Evolutionary conservation across 2,329 filamentous ascomycete genomes (phyloP).

Genomic region (Trematosphaeria pertusa): DNA sequence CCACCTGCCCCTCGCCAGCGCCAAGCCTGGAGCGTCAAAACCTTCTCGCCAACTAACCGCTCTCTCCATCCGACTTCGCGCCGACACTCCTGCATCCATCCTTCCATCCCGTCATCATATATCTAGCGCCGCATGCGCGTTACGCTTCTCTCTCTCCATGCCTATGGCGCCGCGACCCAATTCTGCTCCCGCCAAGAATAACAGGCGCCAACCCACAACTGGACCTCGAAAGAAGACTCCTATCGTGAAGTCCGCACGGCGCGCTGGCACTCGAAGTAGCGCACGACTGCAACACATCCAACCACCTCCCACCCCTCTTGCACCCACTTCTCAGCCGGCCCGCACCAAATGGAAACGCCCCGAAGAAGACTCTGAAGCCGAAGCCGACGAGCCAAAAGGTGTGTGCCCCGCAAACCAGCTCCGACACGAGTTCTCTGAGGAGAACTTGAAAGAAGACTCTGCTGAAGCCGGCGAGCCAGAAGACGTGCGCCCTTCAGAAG

Average conservation of each 20-base stretch:
- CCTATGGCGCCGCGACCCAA: conserved; percentile 10
- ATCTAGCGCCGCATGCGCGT: conserved; percentile 11
- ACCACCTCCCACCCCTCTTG: too few species aligned
- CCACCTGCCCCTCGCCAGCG: conserved; percentile 4
- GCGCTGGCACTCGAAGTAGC: too few species aligned
- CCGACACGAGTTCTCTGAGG: conserved; percentile 8
- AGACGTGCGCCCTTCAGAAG: conserved; percentile 10
- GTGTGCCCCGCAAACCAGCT: conserved; percentile 13
- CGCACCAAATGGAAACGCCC: too few species aligned
- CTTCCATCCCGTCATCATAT: neutral
- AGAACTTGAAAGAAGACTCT: conserved; percentile 14
- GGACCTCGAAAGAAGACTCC: too few species aligned
- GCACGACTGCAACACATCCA: too few species aligned
- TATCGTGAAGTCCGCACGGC: too few species aligned
- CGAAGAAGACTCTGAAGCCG: too few species aligned
- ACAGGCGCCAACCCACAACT: too few species aligned
- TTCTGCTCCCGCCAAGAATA: conserved; percentile 6
- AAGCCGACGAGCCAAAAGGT: too few species aligned
- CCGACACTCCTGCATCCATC: neutral
- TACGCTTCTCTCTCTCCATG: too few species aligned
- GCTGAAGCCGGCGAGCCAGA: conserved; percentile 18
- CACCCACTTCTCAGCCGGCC: too few species aligned
- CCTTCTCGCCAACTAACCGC: conserved; percentile 8
- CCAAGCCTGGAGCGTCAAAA: too few species aligned
- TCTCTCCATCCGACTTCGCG: conserved; percentile 4